phyloP scores from a whole-genome alignment of 345 rosid species.

The Salix koriyanagi region DNA sequence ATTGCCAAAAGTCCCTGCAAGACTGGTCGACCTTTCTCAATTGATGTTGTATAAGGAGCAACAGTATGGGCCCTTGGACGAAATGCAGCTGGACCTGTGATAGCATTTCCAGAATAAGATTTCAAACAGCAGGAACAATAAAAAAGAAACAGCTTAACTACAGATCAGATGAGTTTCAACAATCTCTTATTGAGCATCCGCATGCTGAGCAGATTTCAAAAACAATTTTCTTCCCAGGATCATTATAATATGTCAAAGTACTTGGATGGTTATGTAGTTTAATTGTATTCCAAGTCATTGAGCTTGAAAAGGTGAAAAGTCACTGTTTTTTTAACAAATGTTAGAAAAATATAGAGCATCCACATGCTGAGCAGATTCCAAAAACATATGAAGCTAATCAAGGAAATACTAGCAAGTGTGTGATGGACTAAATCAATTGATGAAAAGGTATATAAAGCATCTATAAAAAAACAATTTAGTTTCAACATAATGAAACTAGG shows the following conservation, averaged over 20 bases:
- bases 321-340: neutral
- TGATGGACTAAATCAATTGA: conserved; percentile 3
- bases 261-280: neutral
- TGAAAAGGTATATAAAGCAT: neutral
- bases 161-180: neutral
- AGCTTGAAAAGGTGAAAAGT: neutral
- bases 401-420: neutral
- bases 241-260: neutral
- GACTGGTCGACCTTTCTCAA: conserved; percentile 97
- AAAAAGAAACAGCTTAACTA: neutral
- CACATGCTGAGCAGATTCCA: no score
- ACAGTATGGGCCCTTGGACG: conserved; percentile 75
- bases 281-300: neutral
- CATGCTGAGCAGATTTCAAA: neutral
- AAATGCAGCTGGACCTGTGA: conserved; percentile 95
- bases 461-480: conserved; percentile 1
- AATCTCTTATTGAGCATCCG: neutral
- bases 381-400: neutral
- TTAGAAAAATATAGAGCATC: neutral
- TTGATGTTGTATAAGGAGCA: conserved; percentile 53
- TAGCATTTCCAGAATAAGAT: conserved; percentile 16
- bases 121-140: neutral
- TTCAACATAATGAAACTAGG: neutral
- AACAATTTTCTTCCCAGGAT: neutral
- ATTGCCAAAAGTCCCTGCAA: conserved; percentile 95